A percentile compares a stretch with the other conserved stretches of the same genome.
These are phyloP conservation scores for Talaromyces pinophilus DNA, from an alignment of 2,329 filamentous ascomycete species.

Conservation along the genomic window DNA sequence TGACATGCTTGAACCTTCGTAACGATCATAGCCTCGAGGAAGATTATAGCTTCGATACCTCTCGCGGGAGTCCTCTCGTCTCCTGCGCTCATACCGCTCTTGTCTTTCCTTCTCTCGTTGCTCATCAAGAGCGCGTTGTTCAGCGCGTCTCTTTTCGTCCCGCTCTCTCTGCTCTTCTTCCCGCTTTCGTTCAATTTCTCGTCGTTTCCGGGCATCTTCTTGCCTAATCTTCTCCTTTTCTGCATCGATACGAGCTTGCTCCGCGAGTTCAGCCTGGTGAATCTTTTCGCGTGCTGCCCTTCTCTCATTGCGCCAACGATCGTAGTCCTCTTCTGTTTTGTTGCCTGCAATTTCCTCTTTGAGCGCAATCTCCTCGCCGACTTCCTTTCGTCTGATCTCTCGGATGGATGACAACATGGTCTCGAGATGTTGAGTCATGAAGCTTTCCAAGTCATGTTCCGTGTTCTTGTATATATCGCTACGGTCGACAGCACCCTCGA, in stretches of 20 bases:
- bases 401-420: constrained; percentile 57
- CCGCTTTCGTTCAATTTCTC: constrained; percentile 47
- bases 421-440: constrained; percentile 57
- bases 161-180: constrained; percentile 50
- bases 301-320: constrained; percentile 54
- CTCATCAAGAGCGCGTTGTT: constrained; percentile 55
- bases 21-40: constrained; percentile 24
- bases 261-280: constrained; percentile 53
- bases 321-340: constrained; percentile 64
- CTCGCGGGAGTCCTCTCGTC: constrained; percentile 46
- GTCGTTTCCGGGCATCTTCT: constrained; percentile 46
- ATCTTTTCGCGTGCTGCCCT: constrained; percentile 54
- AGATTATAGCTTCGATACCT: constrained; percentile 34
- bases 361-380: constrained; percentile 58
- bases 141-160: constrained; percentile 52
- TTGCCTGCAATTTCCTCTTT: constrained; percentile 58
- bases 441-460: constrained; percentile 55
- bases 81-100: constrained; percentile 47
- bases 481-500: constrained; percentile 65
- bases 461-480: constrained; percentile 63
- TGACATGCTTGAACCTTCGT: constrained; percentile 21
- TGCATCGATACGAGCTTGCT: constrained; percentile 54
- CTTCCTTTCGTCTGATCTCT: constrained; percentile 58
- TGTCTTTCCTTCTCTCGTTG: constrained; percentile 55
- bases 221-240: constrained; percentile 43